Conservation (phyloP, 2,329 filamentous ascomycete species). For the Aspergillus aculeatinus region DNA sequence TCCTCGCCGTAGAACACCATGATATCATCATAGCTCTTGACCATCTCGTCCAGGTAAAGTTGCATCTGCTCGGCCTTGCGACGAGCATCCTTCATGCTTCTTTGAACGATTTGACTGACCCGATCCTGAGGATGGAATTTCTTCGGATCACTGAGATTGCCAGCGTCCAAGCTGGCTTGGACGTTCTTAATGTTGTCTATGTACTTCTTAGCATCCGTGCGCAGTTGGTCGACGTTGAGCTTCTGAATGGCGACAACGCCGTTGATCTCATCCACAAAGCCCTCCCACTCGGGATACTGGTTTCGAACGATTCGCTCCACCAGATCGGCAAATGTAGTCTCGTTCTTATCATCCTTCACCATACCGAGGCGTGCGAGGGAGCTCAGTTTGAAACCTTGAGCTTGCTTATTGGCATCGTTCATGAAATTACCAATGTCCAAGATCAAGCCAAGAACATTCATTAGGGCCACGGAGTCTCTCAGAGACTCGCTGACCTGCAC, state of each 20-base stretch:
- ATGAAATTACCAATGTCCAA: conserved; percentile 99
- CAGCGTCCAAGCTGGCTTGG: conserved; percentile 85
- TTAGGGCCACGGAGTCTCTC: conserved; percentile 85
- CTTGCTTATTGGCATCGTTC: conserved; percentile 99
- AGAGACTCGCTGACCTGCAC: conserved; percentile 84
- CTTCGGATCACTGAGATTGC: conserved; percentile 93
- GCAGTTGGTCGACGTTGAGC: conserved; percentile 90
- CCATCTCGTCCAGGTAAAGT: conserved; percentile 90
- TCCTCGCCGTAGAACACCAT: conserved; percentile 97
- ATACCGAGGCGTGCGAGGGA: conserved; percentile 89
- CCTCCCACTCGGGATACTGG: conserved; percentile 94
- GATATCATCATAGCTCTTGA: conserved; percentile 87
- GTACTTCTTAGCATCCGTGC: conserved; percentile 83
- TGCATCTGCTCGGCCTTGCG: conserved; percentile 95
- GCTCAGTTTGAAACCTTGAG: conserved; percentile 94
- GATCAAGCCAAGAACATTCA: conserved; percentile 95
- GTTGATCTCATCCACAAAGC: conserved; percentile 78
- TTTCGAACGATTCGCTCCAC: conserved; percentile 95
- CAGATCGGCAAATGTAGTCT: conserved; percentile 90
- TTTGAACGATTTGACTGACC: conserved; percentile 84
- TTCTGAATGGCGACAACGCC: conserved; percentile 80
- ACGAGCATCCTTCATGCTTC: conserved; percentile 93
- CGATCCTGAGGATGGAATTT: conserved; percentile 98
- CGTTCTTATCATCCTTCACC: conserved; percentile 99
- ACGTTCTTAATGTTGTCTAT: conserved; percentile 94